phyloP scores from a whole-genome alignment of 2,329 filamentous ascomycete genomes.

The Alternaria atra region DNA sequence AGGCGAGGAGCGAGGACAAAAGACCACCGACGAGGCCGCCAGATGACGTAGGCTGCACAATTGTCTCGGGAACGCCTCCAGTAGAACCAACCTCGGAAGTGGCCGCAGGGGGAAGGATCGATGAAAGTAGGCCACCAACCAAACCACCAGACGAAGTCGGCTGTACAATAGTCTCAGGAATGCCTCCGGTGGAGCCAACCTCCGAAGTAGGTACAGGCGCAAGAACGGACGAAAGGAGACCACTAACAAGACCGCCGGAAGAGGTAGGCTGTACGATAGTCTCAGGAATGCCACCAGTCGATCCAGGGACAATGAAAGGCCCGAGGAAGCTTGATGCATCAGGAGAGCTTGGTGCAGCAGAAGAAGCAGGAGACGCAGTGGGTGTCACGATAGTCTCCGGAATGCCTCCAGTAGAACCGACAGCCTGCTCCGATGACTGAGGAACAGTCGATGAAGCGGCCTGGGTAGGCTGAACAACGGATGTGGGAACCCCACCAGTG shows the following conservation, averaged over 20 bases:
- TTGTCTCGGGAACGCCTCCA: conserved; percentile 23
- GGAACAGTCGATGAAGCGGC: conserved; percentile 7
- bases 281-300: conserved; percentile 34
- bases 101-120: conserved; percentile 17
- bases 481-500: conserved; percentile 29
- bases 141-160: conserved; percentile 16
- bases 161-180: conserved; percentile 21
- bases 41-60: conserved; percentile 18
- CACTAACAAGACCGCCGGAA: conserved; percentile 10
- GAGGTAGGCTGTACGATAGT: conserved; percentile 26
- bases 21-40: conserved; percentile 18
- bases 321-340: conserved; percentile 32
- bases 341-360: conserved; percentile 16
- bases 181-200: conserved; percentile 20
- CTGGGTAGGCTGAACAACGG: conserved; percentile 32
- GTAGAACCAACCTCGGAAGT: conserved; percentile 25
- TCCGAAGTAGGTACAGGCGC: conserved; percentile 23
- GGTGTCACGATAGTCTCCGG: conserved; percentile 28
- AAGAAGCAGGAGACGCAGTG: conserved; percentile 18
- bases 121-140: conserved; percentile 21
- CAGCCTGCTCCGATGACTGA: conserved; percentile 17
- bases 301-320: conserved; percentile 36
- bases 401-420: conserved; percentile 26
- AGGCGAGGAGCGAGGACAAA: conserved; percentile 22
- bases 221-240: conserved; percentile 19